A percentile compares a stretch with the other conserved stretches of the same genome.
These are phyloP conservation scores for Clarireedia monteithiana DNA, from an alignment of 2,329 filamentous ascomycete genomes.

Conservation along the genomic window DNA sequence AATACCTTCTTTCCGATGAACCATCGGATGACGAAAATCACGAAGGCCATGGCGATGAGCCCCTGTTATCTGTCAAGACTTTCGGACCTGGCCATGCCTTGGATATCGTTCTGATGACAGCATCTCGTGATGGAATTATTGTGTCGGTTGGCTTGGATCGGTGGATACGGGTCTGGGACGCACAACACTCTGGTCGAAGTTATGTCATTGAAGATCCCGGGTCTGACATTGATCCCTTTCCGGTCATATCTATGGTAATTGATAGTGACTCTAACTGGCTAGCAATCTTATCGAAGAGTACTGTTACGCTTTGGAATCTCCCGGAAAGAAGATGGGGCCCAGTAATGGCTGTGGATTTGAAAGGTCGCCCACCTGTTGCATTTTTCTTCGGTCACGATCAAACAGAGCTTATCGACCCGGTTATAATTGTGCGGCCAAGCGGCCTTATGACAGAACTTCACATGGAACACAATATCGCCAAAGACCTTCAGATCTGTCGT, in stretches of 20 bases:
- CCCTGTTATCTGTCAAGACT: conserved; percentile 51
- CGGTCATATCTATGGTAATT: conserved; percentile 55
- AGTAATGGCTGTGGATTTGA: conserved; percentile 46
- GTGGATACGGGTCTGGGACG: conserved; percentile 57
- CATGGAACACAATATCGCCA: conserved; percentile 34
- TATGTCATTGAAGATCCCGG: conserved; percentile 31
- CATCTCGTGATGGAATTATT: conserved; percentile 56
- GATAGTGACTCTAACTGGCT: conserved; percentile 58
- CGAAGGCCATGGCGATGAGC: conserved; percentile 35
- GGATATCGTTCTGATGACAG: conserved; percentile 58
- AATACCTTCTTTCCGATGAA: conserved; percentile 61
- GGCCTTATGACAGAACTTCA: conserved; percentile 54
- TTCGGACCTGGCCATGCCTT: conserved; percentile 57
- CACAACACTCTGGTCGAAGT: conserved; percentile 35
- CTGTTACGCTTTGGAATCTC: conserved; percentile 57
- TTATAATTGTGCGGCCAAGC: conserved; percentile 57
- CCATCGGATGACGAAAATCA: conserved; percentile 39
- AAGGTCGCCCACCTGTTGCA: conserved; percentile 50
- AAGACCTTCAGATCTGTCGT: conserved; percentile 42
- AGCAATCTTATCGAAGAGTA: conserved; percentile 51
- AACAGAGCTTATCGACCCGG: conserved; percentile 33
- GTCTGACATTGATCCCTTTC: conserved; percentile 41
- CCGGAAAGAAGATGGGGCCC: conserved; percentile 47
- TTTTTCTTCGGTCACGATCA: conserved; percentile 52
- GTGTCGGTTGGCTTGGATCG: conserved; percentile 66